phyloP scores from a whole-genome alignment of 2,329 filamentous ascomycete genomes.

The Aureobasidium uvarum region DNA sequence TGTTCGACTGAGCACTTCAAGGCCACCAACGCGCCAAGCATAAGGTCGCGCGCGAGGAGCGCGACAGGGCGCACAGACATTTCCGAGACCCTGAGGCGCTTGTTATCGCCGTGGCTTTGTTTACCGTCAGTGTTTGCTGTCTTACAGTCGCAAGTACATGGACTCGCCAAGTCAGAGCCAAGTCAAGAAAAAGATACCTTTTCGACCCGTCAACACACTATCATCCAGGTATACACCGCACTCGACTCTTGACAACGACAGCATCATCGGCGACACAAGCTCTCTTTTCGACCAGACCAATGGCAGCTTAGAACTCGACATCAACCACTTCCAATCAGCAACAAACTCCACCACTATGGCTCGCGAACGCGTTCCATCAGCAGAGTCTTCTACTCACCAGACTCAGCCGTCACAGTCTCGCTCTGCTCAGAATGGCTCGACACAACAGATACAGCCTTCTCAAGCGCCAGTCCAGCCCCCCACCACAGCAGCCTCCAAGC shows the following conservation, averaged over 20 bases:
- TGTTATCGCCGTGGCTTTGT: constrained; percentile 11
- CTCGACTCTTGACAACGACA: background rate
- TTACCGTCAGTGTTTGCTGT: constrained; percentile 23
- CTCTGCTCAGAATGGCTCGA: background rate
- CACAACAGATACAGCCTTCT: constrained; percentile 30
- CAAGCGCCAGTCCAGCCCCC: background rate
- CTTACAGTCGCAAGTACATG: background rate
- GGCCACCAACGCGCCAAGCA: too few relatives aligned
- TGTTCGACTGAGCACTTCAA: too few relatives aligned
- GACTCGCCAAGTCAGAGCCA: constrained; percentile 2
- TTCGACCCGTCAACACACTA: constrained; percentile 13
- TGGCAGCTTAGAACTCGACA: constrained; percentile 25
- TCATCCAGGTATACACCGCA: background rate
- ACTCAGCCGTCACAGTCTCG: constrained; percentile 3
- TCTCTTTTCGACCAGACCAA: constrained; percentile 25
- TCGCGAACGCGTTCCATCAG: constrained; percentile 49
- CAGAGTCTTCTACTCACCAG: constrained; percentile 32
- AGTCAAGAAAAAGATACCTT: constrained; percentile 12
- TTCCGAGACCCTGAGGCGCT: background rate
- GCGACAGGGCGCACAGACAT: background rate
- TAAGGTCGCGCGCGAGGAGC: background rate
- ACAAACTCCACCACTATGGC: constrained; percentile 46
- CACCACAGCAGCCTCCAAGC: constrained; percentile 14
- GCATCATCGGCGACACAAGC: constrained; percentile 26
- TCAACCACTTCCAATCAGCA: background rate